A percentile compares a stretch with the other conserved stretches of the same genome.
These are phyloP conservation scores for Areca catechu DNA, from an alignment of 176 grass and related monocot genomes.

Conservation along the genomic window DNA sequence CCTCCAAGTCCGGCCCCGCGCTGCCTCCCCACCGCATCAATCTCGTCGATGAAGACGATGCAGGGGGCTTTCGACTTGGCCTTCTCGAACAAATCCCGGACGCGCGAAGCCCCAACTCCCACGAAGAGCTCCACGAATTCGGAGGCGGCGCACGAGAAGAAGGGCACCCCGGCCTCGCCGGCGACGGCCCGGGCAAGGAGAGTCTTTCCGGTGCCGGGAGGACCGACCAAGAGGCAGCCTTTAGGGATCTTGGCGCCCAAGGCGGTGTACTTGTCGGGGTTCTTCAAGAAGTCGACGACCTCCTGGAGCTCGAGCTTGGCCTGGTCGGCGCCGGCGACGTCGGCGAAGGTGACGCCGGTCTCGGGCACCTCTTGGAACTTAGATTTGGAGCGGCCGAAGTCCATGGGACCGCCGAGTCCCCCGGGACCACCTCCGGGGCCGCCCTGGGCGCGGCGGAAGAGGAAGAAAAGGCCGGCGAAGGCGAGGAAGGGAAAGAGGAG, in stretches of 20 bases:
- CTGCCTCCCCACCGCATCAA: constrained; percentile 88
- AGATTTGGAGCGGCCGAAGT: constrained; percentile 89
- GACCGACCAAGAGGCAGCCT: constrained; percentile 81
- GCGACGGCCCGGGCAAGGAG: constrained; percentile 85
- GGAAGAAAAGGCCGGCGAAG: constrained; percentile 90
- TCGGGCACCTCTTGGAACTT: constrained; percentile 99
- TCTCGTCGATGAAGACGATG: constrained; percentile 98
- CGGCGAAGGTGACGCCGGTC: constrained; percentile 66
- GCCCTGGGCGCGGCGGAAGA: constrained; percentile 87
- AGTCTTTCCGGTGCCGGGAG: constrained; percentile 77
- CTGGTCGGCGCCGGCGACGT: constrained; percentile 92
- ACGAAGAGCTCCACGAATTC: constrained; percentile 98
- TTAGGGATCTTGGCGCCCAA: constrained; percentile 92
- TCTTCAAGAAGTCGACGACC: constrained; percentile 93
- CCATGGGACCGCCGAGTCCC: constrained; percentile 88
- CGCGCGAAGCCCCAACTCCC: constrained; percentile 78
- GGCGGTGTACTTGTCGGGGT: constrained; percentile 95
- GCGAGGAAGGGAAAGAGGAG: constrained; percentile 87
- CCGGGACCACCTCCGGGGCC: constrained; percentile 65
- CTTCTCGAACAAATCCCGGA: constrained; percentile 95
- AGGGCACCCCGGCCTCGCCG: constrained; percentile 81
- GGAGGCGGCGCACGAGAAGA: constrained; percentile 92
- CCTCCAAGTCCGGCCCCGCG: constrained; percentile 84
- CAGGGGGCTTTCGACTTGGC: constrained; percentile 93
- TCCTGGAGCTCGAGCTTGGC: constrained; percentile 98